Percentiles rank a stretch among this genome's conserved stretches.
phyloP scores from a whole-genome alignment of 306 rosid genomes.

The Glycine tomentella region DNA sequence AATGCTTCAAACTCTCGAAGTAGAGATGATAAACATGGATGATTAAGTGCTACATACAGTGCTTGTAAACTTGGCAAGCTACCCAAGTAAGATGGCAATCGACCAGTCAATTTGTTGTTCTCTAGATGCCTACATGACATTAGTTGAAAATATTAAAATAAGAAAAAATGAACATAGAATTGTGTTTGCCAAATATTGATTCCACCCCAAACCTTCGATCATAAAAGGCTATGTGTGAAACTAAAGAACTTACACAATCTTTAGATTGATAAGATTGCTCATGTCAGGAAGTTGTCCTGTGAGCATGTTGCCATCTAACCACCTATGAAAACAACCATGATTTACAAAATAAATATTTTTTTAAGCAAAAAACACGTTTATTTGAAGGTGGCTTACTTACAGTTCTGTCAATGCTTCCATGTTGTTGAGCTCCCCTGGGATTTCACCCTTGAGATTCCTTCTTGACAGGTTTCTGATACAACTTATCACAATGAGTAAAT shows the following conservation, averaged over 20 bases:
- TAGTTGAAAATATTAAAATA: slow-evolving; percentile 6
- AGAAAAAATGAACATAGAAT: background rate
- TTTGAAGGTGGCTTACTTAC: slow-evolving; percentile 62
- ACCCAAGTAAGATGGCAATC: slow-evolving; percentile 79
- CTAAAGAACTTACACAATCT: slow-evolving; percentile 73
- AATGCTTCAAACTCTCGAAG: slow-evolving; percentile 26
- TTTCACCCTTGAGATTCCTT: slow-evolving; percentile 70
- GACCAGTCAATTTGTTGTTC: slow-evolving; percentile 83
- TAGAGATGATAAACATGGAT: slow-evolving; percentile 30
- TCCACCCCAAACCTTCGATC: background rate
- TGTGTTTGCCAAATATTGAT: background rate
- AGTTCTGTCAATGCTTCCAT: slow-evolving; percentile 79
- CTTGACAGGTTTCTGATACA: slow-evolving; percentile 72
- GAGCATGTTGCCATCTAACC: slow-evolving; percentile 82
- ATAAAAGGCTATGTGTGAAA: background rate
- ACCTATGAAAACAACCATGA: slow-evolving; percentile 58
- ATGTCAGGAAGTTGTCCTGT: slow-evolving; percentile 89
- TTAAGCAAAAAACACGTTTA: background rate
- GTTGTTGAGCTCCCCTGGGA: slow-evolving; percentile 71
- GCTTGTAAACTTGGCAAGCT: slow-evolving; percentile 82
- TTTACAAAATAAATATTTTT: slow-evolving; percentile 28
- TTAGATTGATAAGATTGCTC: slow-evolving; percentile 79
- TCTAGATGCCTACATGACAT: slow-evolving; percentile 83
- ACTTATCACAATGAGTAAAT: slow-evolving; percentile 31
- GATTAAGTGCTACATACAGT: slow-evolving; percentile 68